These are phyloP conservation scores for Lenzites betulinus DNA, from an alignment of 768 basidiomycete species.

Conservation along the genomic window DNA sequence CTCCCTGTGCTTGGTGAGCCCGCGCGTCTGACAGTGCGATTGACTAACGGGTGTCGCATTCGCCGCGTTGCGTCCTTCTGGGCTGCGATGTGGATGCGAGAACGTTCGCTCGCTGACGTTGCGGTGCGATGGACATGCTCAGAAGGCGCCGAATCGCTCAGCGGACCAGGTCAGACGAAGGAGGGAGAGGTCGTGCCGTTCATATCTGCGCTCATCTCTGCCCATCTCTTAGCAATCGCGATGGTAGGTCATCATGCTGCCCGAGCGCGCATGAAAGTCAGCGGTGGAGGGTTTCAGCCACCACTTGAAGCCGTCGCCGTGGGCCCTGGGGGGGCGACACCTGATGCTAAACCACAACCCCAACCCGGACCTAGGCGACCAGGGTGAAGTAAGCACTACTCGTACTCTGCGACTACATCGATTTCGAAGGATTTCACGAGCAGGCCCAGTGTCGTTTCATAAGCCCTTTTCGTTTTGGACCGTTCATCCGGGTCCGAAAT, in stretches of 20 bases:
- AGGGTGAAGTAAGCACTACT: too few relatives aligned
- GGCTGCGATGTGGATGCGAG: not conserved
- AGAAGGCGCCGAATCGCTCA: not conserved
- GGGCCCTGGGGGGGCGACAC: too few relatives aligned
- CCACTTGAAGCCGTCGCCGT: too few relatives aligned
- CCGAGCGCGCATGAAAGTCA: not conserved
- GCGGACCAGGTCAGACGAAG: not conserved
- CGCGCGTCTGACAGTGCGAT: not conserved
- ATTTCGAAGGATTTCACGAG: too few relatives aligned
- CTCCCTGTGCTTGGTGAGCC: not conserved
- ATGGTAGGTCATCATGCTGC: not conserved
- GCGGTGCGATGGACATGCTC: not conserved
- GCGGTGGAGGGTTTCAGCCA: too few relatives aligned
- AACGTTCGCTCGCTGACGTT: not conserved
- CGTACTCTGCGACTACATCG: too few relatives aligned
- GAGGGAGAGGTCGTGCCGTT: not conserved
- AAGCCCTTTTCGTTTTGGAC: too few relatives aligned
- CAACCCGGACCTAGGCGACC: too few relatives aligned
- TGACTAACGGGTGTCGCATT: not conserved
- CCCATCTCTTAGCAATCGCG: not conserved
- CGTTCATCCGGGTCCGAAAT: too few relatives aligned
- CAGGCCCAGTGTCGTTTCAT: too few relatives aligned
- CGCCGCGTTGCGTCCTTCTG: slow-evolving; percentile 1
- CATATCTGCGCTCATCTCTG: not conserved
- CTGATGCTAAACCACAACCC: too few relatives aligned